A percentile compares a stretch with the other conserved stretches of the same genome.
Conservation (phyloP, 108 stramenopile genomes). For the Cyclostephanos invisitatus region DNA sequence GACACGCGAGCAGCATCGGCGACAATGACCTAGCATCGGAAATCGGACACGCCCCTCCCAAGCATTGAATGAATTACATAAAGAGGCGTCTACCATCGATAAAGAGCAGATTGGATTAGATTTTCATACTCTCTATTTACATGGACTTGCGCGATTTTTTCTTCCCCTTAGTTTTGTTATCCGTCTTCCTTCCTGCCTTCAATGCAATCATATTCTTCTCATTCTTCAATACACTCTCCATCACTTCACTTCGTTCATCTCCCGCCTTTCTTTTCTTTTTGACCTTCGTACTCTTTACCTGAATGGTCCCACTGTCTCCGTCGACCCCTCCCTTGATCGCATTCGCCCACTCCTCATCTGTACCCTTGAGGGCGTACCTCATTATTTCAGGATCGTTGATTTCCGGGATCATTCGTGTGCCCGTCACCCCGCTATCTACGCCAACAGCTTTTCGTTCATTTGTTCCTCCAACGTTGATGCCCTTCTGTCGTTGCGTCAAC, state of each 20-base stretch:
- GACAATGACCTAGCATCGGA: too few relatives aligned
- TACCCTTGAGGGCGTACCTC: conserved; percentile 85
- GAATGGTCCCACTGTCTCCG: conserved; percentile 20
- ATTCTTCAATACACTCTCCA: conserved; percentile 47
- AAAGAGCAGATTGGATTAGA: too few relatives aligned
- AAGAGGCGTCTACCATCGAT: too few relatives aligned
- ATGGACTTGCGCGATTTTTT: conserved; percentile 38
- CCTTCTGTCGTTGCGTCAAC: conserved; percentile 25
- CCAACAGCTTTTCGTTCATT: neutral
- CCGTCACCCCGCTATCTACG: conserved; percentile 49
- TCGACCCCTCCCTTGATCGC: conserved; percentile 53
- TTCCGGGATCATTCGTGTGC: conserved; percentile 51
- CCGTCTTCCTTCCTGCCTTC: conserved; percentile 11
- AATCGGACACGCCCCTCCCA: too few relatives aligned
- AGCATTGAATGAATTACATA: too few relatives aligned
- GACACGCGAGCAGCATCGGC: neutral
- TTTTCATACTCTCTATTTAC: conserved; percentile 1
- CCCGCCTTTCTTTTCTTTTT: conserved; percentile 40
- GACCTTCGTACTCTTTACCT: conserved; percentile 38
- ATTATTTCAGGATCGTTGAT: conserved; percentile 79
- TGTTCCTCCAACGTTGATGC: neutral
- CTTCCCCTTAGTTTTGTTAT: conserved; percentile 37
- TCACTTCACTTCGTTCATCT: conserved; percentile 16
- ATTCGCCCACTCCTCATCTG: conserved; percentile 80
- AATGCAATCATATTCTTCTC: conserved; percentile 27